These are phyloP conservation scores for Iodosphaeria phyllophila DNA, from an alignment of 2,329 filamentous ascomycete species.

Conservation along the genomic window DNA sequence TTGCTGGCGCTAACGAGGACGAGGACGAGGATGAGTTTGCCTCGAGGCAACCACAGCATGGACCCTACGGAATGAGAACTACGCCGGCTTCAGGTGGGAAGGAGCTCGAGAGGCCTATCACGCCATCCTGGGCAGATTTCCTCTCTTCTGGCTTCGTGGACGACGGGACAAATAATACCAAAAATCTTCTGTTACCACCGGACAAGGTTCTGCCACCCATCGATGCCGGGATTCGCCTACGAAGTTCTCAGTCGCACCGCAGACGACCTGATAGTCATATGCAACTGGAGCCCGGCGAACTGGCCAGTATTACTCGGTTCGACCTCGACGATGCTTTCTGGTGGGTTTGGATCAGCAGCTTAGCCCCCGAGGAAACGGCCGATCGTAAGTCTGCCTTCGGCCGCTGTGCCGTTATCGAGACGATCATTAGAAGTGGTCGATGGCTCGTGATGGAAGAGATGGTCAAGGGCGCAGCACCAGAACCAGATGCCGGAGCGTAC, in stretches of 20 bases:
- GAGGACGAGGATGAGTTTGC: constrained; percentile 45
- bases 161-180: constrained; percentile 39
- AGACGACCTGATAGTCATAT: constrained; percentile 50
- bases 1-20: constrained; percentile 57
- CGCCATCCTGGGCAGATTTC: constrained; percentile 96
- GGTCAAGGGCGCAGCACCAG: constrained; percentile 76
- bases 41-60: constrained; percentile 19
- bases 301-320: constrained; percentile 76
- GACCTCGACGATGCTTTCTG: constrained; percentile 92
- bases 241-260: constrained; percentile 72
- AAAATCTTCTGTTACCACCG: constrained; percentile 65
- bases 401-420: constrained; percentile 82
- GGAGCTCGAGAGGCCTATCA: constrained; percentile 65
- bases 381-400: constrained; percentile 85
- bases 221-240: constrained; percentile 48
- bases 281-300: constrained; percentile 71
- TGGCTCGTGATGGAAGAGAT: constrained; percentile 97
- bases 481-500: constrained; percentile 70
- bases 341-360: constrained; percentile 99
- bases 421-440: constrained; percentile 56
- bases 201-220: constrained; percentile 85
- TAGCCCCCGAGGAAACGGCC: constrained; percentile 75
- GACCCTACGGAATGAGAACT: constrained; percentile 34
- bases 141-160: constrained; percentile 84
- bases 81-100: constrained; percentile 48